Conservation (phyloP, 805 yeast species). For the Diddensiella santjacobensis region DNA sequence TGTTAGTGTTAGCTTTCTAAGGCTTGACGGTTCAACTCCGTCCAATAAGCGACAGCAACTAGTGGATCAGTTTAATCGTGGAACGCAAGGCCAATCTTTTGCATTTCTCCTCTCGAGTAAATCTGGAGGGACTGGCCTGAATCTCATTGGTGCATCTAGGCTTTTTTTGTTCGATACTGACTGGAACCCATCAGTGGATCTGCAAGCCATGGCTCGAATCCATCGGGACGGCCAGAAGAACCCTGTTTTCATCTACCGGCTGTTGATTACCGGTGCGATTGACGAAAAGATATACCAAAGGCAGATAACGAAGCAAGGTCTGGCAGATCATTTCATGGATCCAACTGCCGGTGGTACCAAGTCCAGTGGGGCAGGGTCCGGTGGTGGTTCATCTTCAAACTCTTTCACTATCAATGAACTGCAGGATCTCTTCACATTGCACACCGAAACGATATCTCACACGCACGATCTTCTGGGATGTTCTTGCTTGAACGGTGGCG, state of each 20-base stretch:
- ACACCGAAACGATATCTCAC: constrained; percentile 25
- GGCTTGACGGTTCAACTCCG: constrained; percentile 86
- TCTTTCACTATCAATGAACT: constrained; percentile 67
- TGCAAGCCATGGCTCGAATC: constrained; percentile 93
- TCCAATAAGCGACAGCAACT: constrained; percentile 58
- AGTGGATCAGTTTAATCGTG: constrained; percentile 64
- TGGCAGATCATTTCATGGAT: constrained; percentile 69
- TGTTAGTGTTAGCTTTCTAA: constrained; percentile 46
- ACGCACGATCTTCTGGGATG: constrained; percentile 38
- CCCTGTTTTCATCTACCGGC: constrained; percentile 76
- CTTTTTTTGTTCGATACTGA: constrained; percentile 85
- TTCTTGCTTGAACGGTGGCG: constrained; percentile 49
- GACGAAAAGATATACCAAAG: constrained; percentile 94
- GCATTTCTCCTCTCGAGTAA: constrained; percentile 81
- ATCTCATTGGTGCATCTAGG: constrained; percentile 85
- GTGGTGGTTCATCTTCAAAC: constrained; percentile 34
- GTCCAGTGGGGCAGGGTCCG: too few species aligned
- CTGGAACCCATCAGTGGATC: constrained; percentile 93
- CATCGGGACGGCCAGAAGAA: constrained; percentile 88
- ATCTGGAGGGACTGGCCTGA: constrained; percentile 92
- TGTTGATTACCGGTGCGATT: constrained; percentile 82
- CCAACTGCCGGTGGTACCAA: constrained; percentile 23
- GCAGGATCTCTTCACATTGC: constrained; percentile 67
- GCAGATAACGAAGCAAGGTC: constrained; percentile 76
- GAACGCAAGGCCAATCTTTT: constrained; percentile 40